phyloP scores from a whole-genome alignment of 129 eudicot species.

The Apium graveolens region DNA sequence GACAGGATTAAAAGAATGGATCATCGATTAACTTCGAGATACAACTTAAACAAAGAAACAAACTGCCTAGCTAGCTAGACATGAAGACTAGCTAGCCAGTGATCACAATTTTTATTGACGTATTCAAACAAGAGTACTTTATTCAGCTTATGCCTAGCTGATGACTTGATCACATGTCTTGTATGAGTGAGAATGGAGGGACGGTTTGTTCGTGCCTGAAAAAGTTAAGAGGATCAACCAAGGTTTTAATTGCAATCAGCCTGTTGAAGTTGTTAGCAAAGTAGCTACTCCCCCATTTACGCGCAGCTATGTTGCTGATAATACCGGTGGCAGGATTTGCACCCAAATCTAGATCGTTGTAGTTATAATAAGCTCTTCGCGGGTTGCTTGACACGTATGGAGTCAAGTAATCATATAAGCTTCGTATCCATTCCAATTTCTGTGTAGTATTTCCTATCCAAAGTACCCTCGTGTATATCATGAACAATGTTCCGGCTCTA shows the following conservation, averaged over 20 bases:
- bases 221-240: not conserved
- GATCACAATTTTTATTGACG: too few relatives aligned
- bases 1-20: too few relatives aligned
- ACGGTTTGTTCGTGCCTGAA: not conserved
- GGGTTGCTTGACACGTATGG: not conserved
- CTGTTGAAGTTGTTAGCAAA: not conserved
- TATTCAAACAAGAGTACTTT: too few relatives aligned
- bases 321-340: not conserved
- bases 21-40: too few relatives aligned
- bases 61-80: too few relatives aligned
- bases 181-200: not conserved
- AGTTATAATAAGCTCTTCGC: not conserved
- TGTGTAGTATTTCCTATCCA: not conserved
- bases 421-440: not conserved
- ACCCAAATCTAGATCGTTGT: not conserved
- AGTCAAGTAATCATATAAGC: not conserved
- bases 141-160: too few relatives aligned
- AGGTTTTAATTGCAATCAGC: not conserved
- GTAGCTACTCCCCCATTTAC: not conserved
- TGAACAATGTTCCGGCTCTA: not conserved
- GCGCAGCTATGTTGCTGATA: not conserved
- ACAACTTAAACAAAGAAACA: too few relatives aligned
- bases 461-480: not conserved
- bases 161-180: not conserved
- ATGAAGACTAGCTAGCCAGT: too few relatives aligned